These are phyloP conservation scores for Penicillium angulare DNA, from an alignment of 495 filamentous ascomycete species.

Conservation along the genomic window DNA sequence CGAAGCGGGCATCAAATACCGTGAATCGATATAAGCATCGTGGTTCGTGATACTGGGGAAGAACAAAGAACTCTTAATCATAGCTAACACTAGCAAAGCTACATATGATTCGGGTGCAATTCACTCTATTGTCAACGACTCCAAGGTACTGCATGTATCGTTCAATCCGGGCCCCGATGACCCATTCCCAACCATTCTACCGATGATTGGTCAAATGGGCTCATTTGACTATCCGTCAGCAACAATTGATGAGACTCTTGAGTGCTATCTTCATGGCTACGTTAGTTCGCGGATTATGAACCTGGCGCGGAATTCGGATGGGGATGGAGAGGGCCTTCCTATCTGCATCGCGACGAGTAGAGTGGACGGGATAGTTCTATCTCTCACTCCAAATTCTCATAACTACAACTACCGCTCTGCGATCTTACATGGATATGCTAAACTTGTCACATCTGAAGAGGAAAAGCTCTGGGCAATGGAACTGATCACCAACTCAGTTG, in stretches of 20 bases:
- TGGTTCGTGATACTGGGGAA: slow-evolving; percentile 45
- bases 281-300: slow-evolving; percentile 78
- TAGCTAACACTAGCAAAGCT: slow-evolving; percentile 41
- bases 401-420: slow-evolving; percentile 90
- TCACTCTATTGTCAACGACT: slow-evolving; percentile 75
- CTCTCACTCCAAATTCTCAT: slow-evolving; percentile 75
- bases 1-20: slow-evolving; percentile 64
- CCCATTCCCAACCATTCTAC: slow-evolving; percentile 74
- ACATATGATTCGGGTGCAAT: slow-evolving; percentile 74
- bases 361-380: slow-evolving; percentile 73
- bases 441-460: slow-evolving; percentile 58
- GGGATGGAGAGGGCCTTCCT: slow-evolving; percentile 51
- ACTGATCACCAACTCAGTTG: slow-evolving; percentile 73
- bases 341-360: slow-evolving; percentile 66
- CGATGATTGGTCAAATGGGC: slow-evolving; percentile 87
- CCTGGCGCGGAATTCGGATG: slow-evolving; percentile 51
- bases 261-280: slow-evolving; percentile 88
- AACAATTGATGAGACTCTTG: slow-evolving; percentile 61
- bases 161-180: slow-evolving; percentile 63
- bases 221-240: slow-evolving; percentile 64
- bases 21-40: slow-evolving; percentile 68
- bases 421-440: slow-evolving; percentile 72
- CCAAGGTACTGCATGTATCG: slow-evolving; percentile 78
- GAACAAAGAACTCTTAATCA: neutral
- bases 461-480: slow-evolving; percentile 86